Evolutionary conservation across 2,329 filamentous ascomycete species (phyloP).

Genomic region (Aspergillus thermomutatus): DNA sequence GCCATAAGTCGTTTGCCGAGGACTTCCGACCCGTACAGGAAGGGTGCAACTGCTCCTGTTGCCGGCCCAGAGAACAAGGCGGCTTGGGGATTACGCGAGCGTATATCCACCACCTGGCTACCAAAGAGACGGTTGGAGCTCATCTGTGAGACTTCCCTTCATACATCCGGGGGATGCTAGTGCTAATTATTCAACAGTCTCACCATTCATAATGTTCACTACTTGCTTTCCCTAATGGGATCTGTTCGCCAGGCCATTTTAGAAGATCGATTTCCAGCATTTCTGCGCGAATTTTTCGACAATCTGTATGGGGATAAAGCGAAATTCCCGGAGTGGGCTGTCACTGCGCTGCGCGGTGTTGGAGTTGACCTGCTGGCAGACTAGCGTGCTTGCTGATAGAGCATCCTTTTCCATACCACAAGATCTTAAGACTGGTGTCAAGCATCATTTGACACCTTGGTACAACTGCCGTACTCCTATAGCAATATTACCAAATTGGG

Average conservation of each 20-base stretch:
- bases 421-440: background rate
- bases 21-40: slow-evolving; percentile 84
- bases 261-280: slow-evolving; percentile 74
- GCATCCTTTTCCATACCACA: background rate
- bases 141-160: slow-evolving; percentile 48
- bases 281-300: slow-evolving; percentile 74
- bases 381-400: slow-evolving; percentile 6
- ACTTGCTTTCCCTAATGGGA: slow-evolving; percentile 81
- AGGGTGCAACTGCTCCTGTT: slow-evolving; percentile 77
- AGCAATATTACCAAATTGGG: background rate
- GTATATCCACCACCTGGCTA: slow-evolving; percentile 85
- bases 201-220: slow-evolving; percentile 95
- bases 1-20: slow-evolving; percentile 68
- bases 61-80: slow-evolving; percentile 62
- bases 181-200: slow-evolving; percentile 52
- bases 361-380: slow-evolving; percentile 66
- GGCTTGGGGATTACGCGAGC: slow-evolving; percentile 80
- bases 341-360: slow-evolving; percentile 73
- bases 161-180: background rate
- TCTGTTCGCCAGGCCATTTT: slow-evolving; percentile 72
- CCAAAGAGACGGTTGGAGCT: slow-evolving; percentile 92
- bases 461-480: background rate
- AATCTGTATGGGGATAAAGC: slow-evolving; percentile 65
- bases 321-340: slow-evolving; percentile 78
- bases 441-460: background rate